Base-by-base conservation (phyloP, 352 stramenopile species). In the Globisporangium cederbergense region DNA sequence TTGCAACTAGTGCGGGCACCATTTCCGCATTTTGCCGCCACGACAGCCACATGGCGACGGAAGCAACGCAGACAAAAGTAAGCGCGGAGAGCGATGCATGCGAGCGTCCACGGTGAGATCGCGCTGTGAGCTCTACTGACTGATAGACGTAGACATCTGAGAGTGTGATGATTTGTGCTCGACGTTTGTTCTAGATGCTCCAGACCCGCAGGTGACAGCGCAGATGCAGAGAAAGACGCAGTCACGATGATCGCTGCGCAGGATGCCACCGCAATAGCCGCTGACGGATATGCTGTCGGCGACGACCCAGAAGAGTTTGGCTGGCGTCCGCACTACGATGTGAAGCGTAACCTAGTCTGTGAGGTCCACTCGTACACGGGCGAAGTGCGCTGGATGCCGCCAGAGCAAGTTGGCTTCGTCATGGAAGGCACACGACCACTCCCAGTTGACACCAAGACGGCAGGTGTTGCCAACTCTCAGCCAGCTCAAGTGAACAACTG, bases 281-380 rank as follows among this genome's bases (percentile, higher is more conserved):
- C 25, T 28, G 25, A 28, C 25, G 25, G 25, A 28, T 28, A 28
- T 28, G 25, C 25, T 28, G 25, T 2, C 20, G 20, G 32, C 1
- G 34, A 8, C 7, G 25, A 30, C 4, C 14, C 13, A 16, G 65
- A 76, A 3, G 56, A 46, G 25, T 92, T 92, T 60, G 83, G 83
- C 16, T 92, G 83, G 83, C 63, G 76, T 43, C 66, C 73, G 50
- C 73, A 75, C 46, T 73, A 85, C 58, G 83, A 92, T 55, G 58
- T 57, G 51, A 70, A 68, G 52, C 77, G 60, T 50, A 85, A 86
- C 25, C 60, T 83, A 34, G 58, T 74, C 28, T 92, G 78, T 65
- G 86, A 82, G 34, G 50, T 89, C 53, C 83, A 92, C 60, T 83
- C 66, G 58, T 82, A 89, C 65, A 92, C 83, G 25, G 83, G 83